Base-by-base conservation (phyloP, 306 rosid genomes). In the Acacia acuminata region DNA sequence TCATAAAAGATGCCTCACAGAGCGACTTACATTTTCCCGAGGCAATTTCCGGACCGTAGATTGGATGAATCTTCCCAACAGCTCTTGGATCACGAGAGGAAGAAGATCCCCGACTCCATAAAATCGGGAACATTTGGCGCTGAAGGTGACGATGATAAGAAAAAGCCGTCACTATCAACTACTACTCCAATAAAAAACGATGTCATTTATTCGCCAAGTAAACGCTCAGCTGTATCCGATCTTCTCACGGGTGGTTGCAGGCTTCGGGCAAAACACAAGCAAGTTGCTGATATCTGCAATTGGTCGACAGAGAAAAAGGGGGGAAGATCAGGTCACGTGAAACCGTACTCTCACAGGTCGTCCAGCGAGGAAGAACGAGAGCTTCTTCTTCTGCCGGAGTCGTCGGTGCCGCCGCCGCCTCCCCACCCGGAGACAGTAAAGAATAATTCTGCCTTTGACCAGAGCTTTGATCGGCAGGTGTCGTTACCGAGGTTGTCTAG, bases 1-100 rank as follows among this genome's bases (percentile, higher is more conserved):
- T 79, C 36, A 44, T 68, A 82, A 85, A 75, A 92, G 81, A 96
- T 96, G 99, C 99, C 99, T 84, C 98, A 96, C 85, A 91, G 91
- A 73, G 93, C 97, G 4, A 96, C 99, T 77, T 96, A 96, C 97
- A 83, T 96, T 90, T 96, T 96, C 79, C 99, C 98, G 2, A 88
- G 99, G 94, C 97, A 92, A 63, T 94, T 96, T 43, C 94, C 97
- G 3, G 98, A 96, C 45, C 87, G 90, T 27, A 78, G 90, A 25
- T 86, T 87, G 27, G 94, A 89, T 50, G 91, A 87, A 36, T 86
- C 94, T 10, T 82, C 92, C 7, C 90, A 88, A 71, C 89, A 82
- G 76, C 63, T 14, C 50, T 45, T 77, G 22, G 91, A 90, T 90
- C 97, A 87, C 86, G 90, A 89, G 85, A 87, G 84, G 89, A 85